These are phyloP conservation scores for Choiromyces venosus DNA, from an alignment of 495 filamentous ascomycete genomes.

Conservation along the genomic window DNA sequence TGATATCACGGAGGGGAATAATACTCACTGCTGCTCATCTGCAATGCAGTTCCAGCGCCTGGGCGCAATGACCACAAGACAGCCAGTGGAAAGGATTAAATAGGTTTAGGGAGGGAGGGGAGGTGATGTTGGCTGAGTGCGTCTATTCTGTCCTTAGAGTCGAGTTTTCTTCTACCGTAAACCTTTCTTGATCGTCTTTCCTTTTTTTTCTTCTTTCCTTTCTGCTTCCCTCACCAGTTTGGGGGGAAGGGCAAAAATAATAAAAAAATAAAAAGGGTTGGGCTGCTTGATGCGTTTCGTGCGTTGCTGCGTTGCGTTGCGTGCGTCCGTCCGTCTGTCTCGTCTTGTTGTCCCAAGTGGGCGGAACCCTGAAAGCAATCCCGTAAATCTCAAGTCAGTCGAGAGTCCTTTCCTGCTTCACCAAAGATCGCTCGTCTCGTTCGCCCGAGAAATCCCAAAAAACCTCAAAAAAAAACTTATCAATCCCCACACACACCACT, in stretches of 20 bases:
- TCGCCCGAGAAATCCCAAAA: slow-evolving; percentile 30
- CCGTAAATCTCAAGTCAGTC: slow-evolving; percentile 31
- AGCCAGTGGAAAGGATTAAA: slow-evolving; percentile 43
- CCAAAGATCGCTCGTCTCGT: slow-evolving; percentile 23
- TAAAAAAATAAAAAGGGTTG: slow-evolving; percentile 15
- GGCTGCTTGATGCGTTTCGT: slow-evolving; percentile 35
- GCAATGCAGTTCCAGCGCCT: slow-evolving; percentile 41
- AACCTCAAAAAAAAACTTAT: neutral
- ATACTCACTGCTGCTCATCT: slow-evolving; percentile 43
- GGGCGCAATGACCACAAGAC: slow-evolving; percentile 43
- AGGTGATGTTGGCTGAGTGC: slow-evolving; percentile 39
- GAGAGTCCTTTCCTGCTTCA: slow-evolving; percentile 33
- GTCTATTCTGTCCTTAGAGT: slow-evolving; percentile 18
- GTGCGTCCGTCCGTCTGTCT: slow-evolving; percentile 28
- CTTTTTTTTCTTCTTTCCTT: neutral
- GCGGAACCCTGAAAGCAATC: slow-evolving; percentile 37
- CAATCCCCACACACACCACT: slow-evolving; percentile 19
- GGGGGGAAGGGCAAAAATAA: slow-evolving; percentile 11
- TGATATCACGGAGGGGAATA: slow-evolving; percentile 21
- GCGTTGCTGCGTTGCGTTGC: slow-evolving; percentile 8
- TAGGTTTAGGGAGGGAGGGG: slow-evolving; percentile 30
- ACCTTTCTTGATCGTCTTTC: neutral
- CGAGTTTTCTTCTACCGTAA: slow-evolving; percentile 5
- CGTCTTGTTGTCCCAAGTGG: slow-evolving; percentile 31
- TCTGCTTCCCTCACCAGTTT: neutral